A percentile compares a stretch with the other conserved stretches of the same genome.
Conservation (phyloP, 345 rosid genomes). For the Eucalyptus urophylla region DNA sequence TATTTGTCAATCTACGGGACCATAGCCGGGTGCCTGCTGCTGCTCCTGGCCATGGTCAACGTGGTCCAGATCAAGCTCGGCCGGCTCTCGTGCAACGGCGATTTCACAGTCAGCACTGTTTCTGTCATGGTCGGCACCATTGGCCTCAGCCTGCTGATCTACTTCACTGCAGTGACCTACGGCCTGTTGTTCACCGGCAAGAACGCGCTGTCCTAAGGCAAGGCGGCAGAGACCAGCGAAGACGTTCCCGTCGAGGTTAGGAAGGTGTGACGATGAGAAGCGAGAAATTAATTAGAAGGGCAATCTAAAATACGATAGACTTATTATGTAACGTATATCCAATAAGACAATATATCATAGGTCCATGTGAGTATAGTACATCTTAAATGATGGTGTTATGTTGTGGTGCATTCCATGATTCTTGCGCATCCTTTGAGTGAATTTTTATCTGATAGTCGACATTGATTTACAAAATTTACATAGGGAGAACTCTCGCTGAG, state of each 20-base stretch:
- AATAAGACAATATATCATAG: neutral
- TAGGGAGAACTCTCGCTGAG: neutral
- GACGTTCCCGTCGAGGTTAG: neutral
- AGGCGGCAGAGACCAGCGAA: neutral
- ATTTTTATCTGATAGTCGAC: neutral
- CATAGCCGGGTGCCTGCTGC: neutral
- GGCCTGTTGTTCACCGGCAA: neutral
- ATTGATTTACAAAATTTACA: neutral
- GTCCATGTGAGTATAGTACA: neutral
- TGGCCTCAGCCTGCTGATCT: neutral
- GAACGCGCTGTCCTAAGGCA: neutral
- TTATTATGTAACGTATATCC: neutral
- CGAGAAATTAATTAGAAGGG: neutral
- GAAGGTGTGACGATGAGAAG: neutral
- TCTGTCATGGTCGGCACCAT: neutral
- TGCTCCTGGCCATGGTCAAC: neutral
- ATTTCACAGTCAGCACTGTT: neutral
- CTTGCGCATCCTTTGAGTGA: neutral
- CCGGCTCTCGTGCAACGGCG: neutral
- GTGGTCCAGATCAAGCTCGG: conserved; percentile 1
- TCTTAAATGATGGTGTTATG: neutral
- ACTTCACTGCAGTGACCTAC: neutral
- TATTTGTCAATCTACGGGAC: neutral
- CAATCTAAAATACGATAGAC: neutral
- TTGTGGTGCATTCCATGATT: neutral